phyloP scores from a whole-genome alignment of 495 filamentous ascomycete species.

The Daldinia grandis region DNA sequence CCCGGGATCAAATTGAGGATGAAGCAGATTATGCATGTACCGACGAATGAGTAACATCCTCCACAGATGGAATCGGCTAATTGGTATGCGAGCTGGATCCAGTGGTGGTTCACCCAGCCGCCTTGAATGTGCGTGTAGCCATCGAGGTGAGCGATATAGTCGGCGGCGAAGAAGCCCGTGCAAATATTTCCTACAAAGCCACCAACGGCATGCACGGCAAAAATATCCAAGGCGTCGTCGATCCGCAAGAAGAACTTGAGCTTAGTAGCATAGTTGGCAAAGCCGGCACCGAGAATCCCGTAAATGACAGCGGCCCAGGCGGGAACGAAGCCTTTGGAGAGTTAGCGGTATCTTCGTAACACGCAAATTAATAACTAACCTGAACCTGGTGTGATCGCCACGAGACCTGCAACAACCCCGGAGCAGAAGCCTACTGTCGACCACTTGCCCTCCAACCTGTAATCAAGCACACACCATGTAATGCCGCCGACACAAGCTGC shows the following conservation, averaged over 20 bases:
- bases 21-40: conserved; percentile 86
- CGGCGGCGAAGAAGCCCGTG: conserved; percentile 91
- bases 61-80: conserved; percentile 86
- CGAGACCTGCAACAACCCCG: conserved; percentile 89
- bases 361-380: conserved; percentile 43
- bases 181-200: conserved; percentile 89
- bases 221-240: conserved; percentile 94
- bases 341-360: conserved; percentile 17
- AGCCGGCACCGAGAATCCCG: conserved; percentile 81
- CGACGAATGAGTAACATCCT: conserved; percentile 84
- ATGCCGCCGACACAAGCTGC: conserved; percentile 87
- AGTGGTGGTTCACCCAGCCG: conserved; percentile 92
- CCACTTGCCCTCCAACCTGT: conserved; percentile 94
- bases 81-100: conserved; percentile 88
- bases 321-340: conserved; percentile 74
- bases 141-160: conserved; percentile 92
- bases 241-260: conserved; percentile 88
- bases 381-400: conserved; percentile 92
- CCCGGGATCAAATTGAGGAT: conserved; percentile 88
- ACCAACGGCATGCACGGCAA: conserved; percentile 88
- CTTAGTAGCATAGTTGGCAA: conserved; percentile 96
- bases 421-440: conserved; percentile 97
- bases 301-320: conserved; percentile 92
- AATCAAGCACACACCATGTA: conserved; percentile 96
- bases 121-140: conserved; percentile 74